phyloP scores from a whole-genome alignment of 129 eudicot genomes.

The Centrapalus pauciflorus region DNA sequence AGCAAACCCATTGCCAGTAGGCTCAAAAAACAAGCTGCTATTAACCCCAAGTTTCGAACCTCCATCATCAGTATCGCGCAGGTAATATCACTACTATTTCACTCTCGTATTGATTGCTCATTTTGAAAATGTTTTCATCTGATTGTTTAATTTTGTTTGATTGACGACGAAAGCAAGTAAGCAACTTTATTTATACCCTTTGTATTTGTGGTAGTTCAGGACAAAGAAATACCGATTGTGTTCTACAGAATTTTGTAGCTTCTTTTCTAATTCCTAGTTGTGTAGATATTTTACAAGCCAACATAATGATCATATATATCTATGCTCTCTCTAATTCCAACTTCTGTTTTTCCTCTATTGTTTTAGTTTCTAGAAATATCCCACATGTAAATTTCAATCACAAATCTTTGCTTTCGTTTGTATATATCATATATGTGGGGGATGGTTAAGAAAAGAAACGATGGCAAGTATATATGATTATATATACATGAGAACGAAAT shows the following conservation, averaged over 20 bases:
- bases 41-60: constrained; percentile 70
- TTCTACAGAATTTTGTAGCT: too few species aligned
- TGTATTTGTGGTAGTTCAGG: too few species aligned
- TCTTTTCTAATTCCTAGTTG: too few species aligned
- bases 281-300: neutral
- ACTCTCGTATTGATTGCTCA: neutral
- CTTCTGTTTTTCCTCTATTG: neutral
- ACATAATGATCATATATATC: too few species aligned
- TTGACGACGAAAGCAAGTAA: neutral
- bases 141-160: neutral
- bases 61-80: constrained; percentile 75
- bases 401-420: too few species aligned
- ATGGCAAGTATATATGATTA: too few species aligned
- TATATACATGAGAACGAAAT: too few species aligned
- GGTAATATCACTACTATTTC: constrained; percentile 29
- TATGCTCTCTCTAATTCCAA: too few species aligned
- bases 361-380: neutral
- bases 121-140: neutral
- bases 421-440: too few species aligned
- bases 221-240: too few species aligned
- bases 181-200: too few species aligned
- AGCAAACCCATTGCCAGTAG: constrained; percentile 85
- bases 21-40: constrained; percentile 62
- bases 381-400: neutral
- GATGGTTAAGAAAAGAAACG: too few species aligned